Base-by-base conservation (phyloP, 1,139 yeast species). In the Pichia sp. region DNA sequence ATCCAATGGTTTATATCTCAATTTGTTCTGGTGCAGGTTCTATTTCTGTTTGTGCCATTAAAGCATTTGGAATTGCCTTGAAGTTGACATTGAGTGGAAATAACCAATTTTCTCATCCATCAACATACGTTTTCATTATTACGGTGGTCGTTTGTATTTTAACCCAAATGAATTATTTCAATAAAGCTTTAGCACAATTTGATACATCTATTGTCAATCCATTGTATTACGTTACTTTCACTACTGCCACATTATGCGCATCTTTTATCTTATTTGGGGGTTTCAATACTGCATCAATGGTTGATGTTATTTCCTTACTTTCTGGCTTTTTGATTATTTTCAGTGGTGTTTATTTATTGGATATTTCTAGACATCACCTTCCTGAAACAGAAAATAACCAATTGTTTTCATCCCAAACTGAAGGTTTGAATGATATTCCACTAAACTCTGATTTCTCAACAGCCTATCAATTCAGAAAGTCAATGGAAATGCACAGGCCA, bases 171-270 rank as follows among this genome's bases (percentile, higher is more conserved):
- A 87, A 86, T 67, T 87, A 85, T 62, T 86, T 87, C 71, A 87
- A 87, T 71, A 87, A 86, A 67, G 96, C 96, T 0, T 72, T 87
- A 58, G 96, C 90, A 57, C 95, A 85, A 63, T 87, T 86, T 58
- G 96, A 87, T 61, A 87, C 96, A 3, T 85, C 95, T 1, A 85
- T 88, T 53, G 96, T 87, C 46, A 87, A 88, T 63, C 96, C 96
- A 33, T 70, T 87, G 50, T 87, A 87, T 66, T 87, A 88, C 59
- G 97, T 87, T 46, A 82, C 95, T 0, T 88, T 87, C 66, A 87
- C 97, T 37, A 87, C 96, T 1, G 86, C 85, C 47, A 88, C 96
- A 0, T 72, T 87, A 55, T 72, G 77, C 45, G 96, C 97, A 1
- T 85, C 95, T 35, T 88, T 88, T 62, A 83, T 88, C 52, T 69